Percentiles rank a stretch among this genome's conserved stretches.
These are phyloP conservation scores for Vachellia pachyceras DNA, from an alignment of 306 rosid species.

Conservation along the genomic window DNA sequence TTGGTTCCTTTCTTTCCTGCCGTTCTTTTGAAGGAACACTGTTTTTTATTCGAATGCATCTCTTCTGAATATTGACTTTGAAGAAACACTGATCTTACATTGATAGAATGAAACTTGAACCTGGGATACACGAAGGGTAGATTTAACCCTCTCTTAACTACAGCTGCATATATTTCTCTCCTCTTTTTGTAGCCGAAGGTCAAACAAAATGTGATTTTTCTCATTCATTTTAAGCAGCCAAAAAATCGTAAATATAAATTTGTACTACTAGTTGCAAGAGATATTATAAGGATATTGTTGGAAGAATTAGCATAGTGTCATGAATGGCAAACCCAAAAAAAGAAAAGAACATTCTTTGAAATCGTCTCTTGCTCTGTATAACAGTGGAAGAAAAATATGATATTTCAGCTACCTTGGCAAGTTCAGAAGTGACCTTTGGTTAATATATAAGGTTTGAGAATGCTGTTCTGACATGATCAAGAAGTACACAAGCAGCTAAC, in stretches of 20 bases:
- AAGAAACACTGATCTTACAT: not conserved
- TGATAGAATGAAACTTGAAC: not conserved
- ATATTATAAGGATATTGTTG: not conserved
- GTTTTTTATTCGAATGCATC: no score
- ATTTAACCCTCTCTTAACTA: not conserved
- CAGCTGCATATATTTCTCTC: not conserved
- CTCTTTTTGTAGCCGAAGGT: not conserved
- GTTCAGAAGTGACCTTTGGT: not conserved
- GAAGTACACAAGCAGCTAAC: slow-evolving; percentile 7
- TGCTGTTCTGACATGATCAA: slow-evolving; percentile 12
- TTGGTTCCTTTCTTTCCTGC: not conserved
- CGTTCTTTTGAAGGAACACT: not conserved
- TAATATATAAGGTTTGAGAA: not conserved
- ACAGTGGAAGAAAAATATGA: not conserved
- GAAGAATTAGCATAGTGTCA: not conserved
- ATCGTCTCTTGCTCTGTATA: not conserved
- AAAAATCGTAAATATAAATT: no score
- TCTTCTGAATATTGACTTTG: not conserved
- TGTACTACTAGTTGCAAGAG: not conserved
- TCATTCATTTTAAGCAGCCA: not conserved
- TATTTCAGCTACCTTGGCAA: slow-evolving; percentile 15
- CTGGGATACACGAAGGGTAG: not conserved
- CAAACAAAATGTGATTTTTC: not conserved
- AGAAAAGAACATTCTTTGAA: not conserved
- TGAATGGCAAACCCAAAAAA: not conserved